Evolutionary conservation across 2,329 filamentous ascomycete genomes (phyloP).

Genomic region (Dothideomycetidae sp.): DNA sequence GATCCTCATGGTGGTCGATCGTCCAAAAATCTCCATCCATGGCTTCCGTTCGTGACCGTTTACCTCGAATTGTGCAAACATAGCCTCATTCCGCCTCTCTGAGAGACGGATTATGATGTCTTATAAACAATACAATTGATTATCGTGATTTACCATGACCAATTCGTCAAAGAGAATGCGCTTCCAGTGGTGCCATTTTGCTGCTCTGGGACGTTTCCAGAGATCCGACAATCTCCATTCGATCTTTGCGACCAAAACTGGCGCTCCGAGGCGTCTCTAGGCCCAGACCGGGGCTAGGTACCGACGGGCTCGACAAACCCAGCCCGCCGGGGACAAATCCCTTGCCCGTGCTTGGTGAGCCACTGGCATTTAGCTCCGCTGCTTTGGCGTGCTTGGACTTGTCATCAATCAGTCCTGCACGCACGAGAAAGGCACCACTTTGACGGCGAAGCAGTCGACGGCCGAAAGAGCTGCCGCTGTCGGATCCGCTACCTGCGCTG

Average conservation of each 20-base stretch:
- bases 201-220: too few species aligned
- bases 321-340: neutral
- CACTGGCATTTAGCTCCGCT: neutral
- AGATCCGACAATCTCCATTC: too few species aligned
- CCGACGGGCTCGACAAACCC: neutral
- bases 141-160: neutral
- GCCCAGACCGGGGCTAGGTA: neutral
- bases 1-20: too few species aligned
- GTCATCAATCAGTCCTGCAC: constrained; percentile 6
- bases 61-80: too few species aligned
- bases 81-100: too few species aligned
- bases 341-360: neutral
- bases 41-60: too few species aligned
- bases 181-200: too few species aligned
- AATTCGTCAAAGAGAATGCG: neutral
- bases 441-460: constrained; percentile 4
- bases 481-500: constrained; percentile 3
- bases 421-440: constrained; percentile 5
- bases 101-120: too few species aligned
- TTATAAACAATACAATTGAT: too few species aligned
- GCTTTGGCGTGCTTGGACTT: neutral
- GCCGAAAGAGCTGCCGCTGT: constrained; percentile 5
- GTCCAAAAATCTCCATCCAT: too few species aligned
- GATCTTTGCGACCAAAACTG: neutral
- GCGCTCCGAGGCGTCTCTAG: neutral